Conservation (phyloP, 805 yeast species). For the Ogataea angusta region DNA sequence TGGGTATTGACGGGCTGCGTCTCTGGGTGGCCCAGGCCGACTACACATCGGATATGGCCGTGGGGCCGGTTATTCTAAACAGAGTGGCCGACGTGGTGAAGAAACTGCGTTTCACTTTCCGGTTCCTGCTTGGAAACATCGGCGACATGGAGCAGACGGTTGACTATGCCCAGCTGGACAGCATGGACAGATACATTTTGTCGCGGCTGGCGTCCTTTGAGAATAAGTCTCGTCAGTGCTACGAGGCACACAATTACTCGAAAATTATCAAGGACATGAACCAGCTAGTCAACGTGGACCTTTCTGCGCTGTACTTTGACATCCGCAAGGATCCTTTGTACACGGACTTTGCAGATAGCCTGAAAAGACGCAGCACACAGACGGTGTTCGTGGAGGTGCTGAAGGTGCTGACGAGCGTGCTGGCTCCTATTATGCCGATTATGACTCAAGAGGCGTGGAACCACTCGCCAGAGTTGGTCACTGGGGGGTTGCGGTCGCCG, state of each 20-base stretch:
- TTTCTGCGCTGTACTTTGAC: conserved; percentile 85
- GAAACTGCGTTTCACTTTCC: conserved; percentile 78
- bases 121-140: conserved; percentile 78
- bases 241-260: conserved; percentile 60
- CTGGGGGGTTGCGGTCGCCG: conserved; percentile 38
- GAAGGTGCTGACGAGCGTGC: conserved; percentile 56
- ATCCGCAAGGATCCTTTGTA: conserved; percentile 82
- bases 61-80: conserved; percentile 67
- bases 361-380: conserved; percentile 55
- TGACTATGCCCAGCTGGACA: conserved; percentile 36
- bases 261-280: conserved; percentile 65
- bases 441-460: conserved; percentile 89
- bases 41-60: conserved; percentile 74
- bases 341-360: conserved; percentile 52
- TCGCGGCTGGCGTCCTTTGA: conserved; percentile 50
- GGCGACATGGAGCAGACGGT: conserved; percentile 36
- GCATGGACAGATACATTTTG: conserved; percentile 62
- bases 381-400: conserved; percentile 63
- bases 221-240: conserved; percentile 40
- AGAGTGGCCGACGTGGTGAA: conserved; percentile 79
- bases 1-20: conserved; percentile 90
- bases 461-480: conserved; percentile 38
- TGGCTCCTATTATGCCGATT: conserved; percentile 81
- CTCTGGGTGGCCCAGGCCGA: conserved; percentile 89
- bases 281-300: conserved; percentile 66